A percentile compares a stretch with the other conserved stretches of the same genome.
Conservation (phyloP, 2,329 filamentous ascomycete genomes). For the Monascus ruber region DNA sequence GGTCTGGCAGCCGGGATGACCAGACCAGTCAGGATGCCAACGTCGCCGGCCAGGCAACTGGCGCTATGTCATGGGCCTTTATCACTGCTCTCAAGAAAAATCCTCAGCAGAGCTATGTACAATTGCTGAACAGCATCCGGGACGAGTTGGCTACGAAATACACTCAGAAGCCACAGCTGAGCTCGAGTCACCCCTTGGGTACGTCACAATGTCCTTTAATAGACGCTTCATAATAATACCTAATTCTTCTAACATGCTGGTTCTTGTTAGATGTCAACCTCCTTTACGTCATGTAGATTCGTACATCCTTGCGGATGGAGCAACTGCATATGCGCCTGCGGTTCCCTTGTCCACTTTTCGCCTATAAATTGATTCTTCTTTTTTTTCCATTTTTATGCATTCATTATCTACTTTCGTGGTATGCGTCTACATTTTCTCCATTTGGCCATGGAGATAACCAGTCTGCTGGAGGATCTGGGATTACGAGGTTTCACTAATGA, state of each 20-base stretch:
- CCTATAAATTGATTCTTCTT: no score
- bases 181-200: constrained; percentile 92
- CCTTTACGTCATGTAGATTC: constrained; percentile 53
- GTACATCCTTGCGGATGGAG: no score
- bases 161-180: constrained; percentile 88
- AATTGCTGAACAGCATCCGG: constrained; percentile 88
- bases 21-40: constrained; percentile 92
- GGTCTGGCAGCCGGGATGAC: constrained; percentile 90
- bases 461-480: no score
- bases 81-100: constrained; percentile 85
- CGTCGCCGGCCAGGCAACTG: constrained; percentile 79
- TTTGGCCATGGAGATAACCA: no score
- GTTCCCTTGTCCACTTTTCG: no score
- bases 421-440: no score
- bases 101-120: constrained; percentile 89
- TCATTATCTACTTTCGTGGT: no score
- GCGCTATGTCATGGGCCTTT: constrained; percentile 97
- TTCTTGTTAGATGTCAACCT: constrained; percentile 48
- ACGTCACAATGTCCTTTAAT: constrained; percentile 28
- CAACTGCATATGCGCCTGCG: no score
- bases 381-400: no score
- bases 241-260: constrained; percentile 8
- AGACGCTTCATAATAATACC: background rate
- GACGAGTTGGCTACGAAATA: constrained; percentile 82
- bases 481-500: no score